Percentiles rank a stretch among this genome's conserved stretches.
Evolutionary conservation across 2,329 filamentous ascomycete genomes (phyloP).

Genomic region (Graphium sp.): DNA sequence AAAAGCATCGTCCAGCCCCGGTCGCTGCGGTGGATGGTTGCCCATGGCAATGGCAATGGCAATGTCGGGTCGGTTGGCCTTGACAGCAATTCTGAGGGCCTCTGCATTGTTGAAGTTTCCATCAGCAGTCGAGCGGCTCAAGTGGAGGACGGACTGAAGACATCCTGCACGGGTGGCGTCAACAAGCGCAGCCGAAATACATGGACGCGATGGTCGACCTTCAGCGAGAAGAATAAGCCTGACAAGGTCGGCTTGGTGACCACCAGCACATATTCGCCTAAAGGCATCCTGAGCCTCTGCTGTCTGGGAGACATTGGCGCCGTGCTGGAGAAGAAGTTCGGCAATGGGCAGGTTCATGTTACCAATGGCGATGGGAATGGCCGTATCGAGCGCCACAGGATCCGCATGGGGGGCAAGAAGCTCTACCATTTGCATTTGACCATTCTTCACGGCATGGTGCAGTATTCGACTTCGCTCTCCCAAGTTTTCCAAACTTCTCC

Average conservation of each 20-base stretch:
- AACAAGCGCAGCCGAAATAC: slow-evolving; percentile 31
- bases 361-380: slow-evolving; percentile 30
- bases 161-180: slow-evolving; percentile 32
- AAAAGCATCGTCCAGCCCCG: slow-evolving; percentile 32
- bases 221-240: slow-evolving; percentile 30
- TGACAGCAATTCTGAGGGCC: slow-evolving; percentile 31
- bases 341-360: slow-evolving; percentile 23
- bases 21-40: slow-evolving; percentile 28
- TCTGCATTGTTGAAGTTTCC: slow-evolving; percentile 32
- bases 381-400: slow-evolving; percentile 27
- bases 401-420: slow-evolving; percentile 37
- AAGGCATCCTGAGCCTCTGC: slow-evolving; percentile 35
- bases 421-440: slow-evolving; percentile 33
- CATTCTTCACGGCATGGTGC: slow-evolving; percentile 30
- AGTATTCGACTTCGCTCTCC: slow-evolving; percentile 31
- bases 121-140: slow-evolving; percentile 35
- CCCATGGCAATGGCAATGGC: slow-evolving; percentile 36
- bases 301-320: slow-evolving; percentile 28
- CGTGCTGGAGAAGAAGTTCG: slow-evolving; percentile 30
- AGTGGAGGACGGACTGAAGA: slow-evolving; percentile 27
- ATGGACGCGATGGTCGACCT: slow-evolving; percentile 22
- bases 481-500: slow-evolving; percentile 31
- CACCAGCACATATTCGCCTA: slow-evolving; percentile 27
- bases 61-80: slow-evolving; percentile 32
- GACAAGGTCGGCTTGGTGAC: slow-evolving; percentile 26